Conservation (phyloP, 2,329 filamentous ascomycete genomes). For the Sphaerulina populicola region DNA sequence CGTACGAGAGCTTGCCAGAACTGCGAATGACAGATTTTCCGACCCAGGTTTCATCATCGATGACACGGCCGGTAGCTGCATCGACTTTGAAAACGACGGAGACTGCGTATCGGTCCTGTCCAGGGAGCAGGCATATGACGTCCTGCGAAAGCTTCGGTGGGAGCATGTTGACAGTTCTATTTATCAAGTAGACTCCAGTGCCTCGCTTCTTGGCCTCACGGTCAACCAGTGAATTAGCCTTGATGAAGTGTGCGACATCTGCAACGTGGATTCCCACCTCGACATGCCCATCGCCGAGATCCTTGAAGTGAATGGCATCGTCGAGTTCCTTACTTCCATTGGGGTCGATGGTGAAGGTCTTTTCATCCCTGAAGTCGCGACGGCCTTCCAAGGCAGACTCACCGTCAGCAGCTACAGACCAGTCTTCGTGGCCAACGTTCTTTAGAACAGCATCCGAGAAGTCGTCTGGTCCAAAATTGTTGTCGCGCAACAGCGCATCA, state of each 20-base stretch:
- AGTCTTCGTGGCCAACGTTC: conserved; percentile 85
- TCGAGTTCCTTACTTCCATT: conserved; percentile 82
- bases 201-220: conserved; percentile 97
- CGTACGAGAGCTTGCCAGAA: conserved; percentile 71
- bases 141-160: conserved; percentile 78
- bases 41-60: conserved; percentile 85
- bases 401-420: conserved; percentile 76
- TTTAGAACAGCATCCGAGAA: conserved; percentile 94
- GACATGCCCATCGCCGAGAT: conserved; percentile 70
- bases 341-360: conserved; percentile 84
- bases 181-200: conserved; percentile 89
- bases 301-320: conserved; percentile 87
- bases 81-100: conserved; percentile 91
- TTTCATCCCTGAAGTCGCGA: conserved; percentile 82
- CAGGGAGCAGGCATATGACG: conserved; percentile 76
- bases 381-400: conserved; percentile 64
- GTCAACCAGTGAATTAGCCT: conserved; percentile 88
- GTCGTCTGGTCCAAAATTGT: conserved; percentile 96
- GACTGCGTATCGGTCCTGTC: conserved; percentile 82
- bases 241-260: conserved; percentile 94
- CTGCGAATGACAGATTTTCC: conserved; percentile 93
- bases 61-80: conserved; percentile 64
- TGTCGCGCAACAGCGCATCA: conserved; percentile 90
- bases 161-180: conserved; percentile 78
- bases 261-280: conserved; percentile 94